Conservation (phyloP, 1,139 yeast species). For the Yamadazyma aaseri region DNA sequence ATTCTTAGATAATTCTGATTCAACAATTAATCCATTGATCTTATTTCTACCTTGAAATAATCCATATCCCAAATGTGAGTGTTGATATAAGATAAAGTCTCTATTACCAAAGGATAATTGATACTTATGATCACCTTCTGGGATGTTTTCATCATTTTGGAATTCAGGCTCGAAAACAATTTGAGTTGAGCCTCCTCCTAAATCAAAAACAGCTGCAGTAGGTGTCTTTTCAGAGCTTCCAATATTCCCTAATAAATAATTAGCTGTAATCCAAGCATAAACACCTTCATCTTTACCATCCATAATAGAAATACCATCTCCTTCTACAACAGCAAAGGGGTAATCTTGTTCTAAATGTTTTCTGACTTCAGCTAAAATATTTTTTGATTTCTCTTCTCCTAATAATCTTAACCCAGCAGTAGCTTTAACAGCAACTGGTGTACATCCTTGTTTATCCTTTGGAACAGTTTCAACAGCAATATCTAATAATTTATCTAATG, state of each 20-base stretch:
- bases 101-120: slow-evolving; percentile 77
- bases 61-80: slow-evolving; percentile 94
- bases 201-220: slow-evolving; percentile 95
- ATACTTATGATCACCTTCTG: slow-evolving; percentile 88
- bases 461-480: slow-evolving; percentile 79
- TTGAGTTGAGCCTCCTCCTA: slow-evolving; percentile 99
- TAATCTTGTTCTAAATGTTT: slow-evolving; percentile 69
- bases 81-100: slow-evolving; percentile 83
- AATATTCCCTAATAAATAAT: slow-evolving; percentile 87
- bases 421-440: slow-evolving; percentile 95
- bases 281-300: slow-evolving; percentile 97
- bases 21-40: slow-evolving; percentile 62
- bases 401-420: slow-evolving; percentile 93
- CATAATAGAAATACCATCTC: slow-evolving; percentile 88
- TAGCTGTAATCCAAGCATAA: slow-evolving; percentile 98
- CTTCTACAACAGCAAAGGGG: slow-evolving; percentile 88
- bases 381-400: slow-evolving; percentile 70
- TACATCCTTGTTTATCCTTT: slow-evolving; percentile 63
- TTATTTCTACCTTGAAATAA: slow-evolving; percentile 90
- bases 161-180: slow-evolving; percentile 93
- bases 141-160: slow-evolving; percentile 50
- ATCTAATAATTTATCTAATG: slow-evolving; percentile 77
- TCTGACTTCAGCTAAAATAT: slow-evolving; percentile 75
- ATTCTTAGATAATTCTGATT: slow-evolving; percentile 42
- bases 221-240: slow-evolving; percentile 70